A percentile compares a stretch with the other conserved stretches of the same genome.
These are phyloP conservation scores for Gracilaria caudata DNA, from an alignment of 23 red algal species.

Conservation along the genomic window DNA sequence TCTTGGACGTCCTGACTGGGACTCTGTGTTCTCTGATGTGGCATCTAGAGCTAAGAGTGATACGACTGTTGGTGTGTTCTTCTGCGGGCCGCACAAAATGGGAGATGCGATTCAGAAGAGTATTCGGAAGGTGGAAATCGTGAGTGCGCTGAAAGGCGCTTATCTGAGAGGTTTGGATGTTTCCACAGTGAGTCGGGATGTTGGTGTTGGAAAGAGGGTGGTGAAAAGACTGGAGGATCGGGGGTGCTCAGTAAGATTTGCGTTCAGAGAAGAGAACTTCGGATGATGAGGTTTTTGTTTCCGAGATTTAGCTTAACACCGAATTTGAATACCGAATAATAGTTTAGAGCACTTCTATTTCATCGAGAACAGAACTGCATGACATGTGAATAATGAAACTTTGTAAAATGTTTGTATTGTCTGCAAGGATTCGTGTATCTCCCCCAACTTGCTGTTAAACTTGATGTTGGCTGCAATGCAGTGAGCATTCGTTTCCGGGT, in stretches of 20 bases:
- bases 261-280: constrained; percentile 67
- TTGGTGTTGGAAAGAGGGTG: constrained; percentile 24
- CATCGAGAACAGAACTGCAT: background rate
- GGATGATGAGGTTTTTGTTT: background rate
- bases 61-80: constrained; percentile 49
- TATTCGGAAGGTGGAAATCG: constrained; percentile 36
- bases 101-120: constrained; percentile 46
- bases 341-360: background rate
- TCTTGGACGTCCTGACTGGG: constrained; percentile 71
- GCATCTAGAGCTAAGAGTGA: constrained; percentile 28
- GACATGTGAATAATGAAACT: background rate
- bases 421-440: background rate
- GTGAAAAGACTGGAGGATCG: constrained; percentile 1
- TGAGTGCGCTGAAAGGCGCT: constrained; percentile 21
- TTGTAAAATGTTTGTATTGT: background rate
- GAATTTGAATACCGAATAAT: background rate
- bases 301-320: background rate
- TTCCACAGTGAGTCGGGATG: constrained; percentile 23
- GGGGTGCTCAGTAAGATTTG: constrained; percentile 46
- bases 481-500: too few relatives aligned
- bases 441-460: too few relatives aligned
- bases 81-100: constrained; percentile 59
- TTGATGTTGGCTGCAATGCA: too few relatives aligned
- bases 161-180: constrained; percentile 30
- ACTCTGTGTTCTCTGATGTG: constrained; percentile 49